phyloP scores from a whole-genome alignment of 352 stramenopile species.

The Phytophthora meadii region DNA sequence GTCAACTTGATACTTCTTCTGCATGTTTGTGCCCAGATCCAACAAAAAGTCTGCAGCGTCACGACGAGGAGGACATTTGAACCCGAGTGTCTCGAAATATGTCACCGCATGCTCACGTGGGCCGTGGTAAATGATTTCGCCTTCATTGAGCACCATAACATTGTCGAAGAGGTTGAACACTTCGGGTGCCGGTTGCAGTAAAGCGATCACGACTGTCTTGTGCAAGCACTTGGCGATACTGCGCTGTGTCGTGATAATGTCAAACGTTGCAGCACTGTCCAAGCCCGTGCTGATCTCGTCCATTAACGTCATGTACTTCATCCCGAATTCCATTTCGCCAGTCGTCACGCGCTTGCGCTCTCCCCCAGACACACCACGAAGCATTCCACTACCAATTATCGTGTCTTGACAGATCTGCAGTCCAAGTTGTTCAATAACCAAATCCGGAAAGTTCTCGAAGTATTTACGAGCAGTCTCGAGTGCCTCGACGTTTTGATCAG shows the following conservation, averaged over 20 bases:
- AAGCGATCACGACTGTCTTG: conserved; percentile 61
- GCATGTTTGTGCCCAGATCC: conserved; percentile 53
- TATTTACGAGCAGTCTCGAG: conserved; percentile 23
- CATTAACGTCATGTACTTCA: conserved; percentile 67
- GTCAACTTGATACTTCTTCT: conserved; percentile 43
- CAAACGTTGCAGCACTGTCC: conserved; percentile 89
- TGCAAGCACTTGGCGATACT: conserved; percentile 50
- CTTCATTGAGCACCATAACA: conserved; percentile 61
- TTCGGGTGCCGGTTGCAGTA: conserved; percentile 64
- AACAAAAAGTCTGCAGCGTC: conserved; percentile 65
- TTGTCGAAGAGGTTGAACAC: conserved; percentile 69
- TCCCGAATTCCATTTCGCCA: conserved; percentile 82
- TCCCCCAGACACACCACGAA: conserved; percentile 69
- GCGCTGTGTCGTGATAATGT: conserved; percentile 85
- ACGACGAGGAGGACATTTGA: conserved; percentile 47
- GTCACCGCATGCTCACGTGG: conserved; percentile 38
- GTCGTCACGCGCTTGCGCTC: conserved; percentile 75
- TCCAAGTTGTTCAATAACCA: conserved; percentile 59
- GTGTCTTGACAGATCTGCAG: conserved; percentile 55
- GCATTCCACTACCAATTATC: conserved; percentile 56
- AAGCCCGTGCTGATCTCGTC: conserved; percentile 94
- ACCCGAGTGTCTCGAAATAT: conserved; percentile 52
- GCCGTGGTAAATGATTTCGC: conserved; percentile 67
- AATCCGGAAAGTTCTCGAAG: conserved; percentile 47
- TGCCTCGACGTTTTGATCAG: conserved; percentile 37